Evolutionary conservation across 2,329 filamentous ascomycete species (phyloP), one percentile per base, ranked within the genome.

Genomic region (Aspergillus costaricaensis): DNA sequence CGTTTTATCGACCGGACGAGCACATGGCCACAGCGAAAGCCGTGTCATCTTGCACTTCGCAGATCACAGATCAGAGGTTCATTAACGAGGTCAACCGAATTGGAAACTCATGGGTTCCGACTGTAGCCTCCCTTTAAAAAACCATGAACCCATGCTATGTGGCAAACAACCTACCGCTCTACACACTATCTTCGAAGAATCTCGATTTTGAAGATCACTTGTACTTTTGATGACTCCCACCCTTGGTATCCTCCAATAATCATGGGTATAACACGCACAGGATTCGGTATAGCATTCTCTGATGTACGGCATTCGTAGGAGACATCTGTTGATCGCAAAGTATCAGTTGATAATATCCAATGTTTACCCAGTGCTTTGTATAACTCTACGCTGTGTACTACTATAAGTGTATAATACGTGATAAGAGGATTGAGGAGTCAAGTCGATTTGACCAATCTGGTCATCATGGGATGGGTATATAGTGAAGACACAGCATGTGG

Each of bases 1-100:
- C 94, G 0, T 99, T 99, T 77, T 98, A 93, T 76, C 88, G 90
- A 50, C 94, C 94, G 9, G 92, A 97, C 72, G 90, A 94, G 69
- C 88, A 93, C 54, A 85, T 85, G 64, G 90, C 89, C 52, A 85
- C 80, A 38, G 74, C 76, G 50, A 80, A 81, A 53, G 78, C 79
- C 38, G 74, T 58, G 44, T 57, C 80, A 47, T 76, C 81, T 4
- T 79, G 78, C 15, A 80, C 79, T 9, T 79, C 87, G 74, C 88
- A 88, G 72, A 97, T 98, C 66, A 90, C 86, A 55, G 96, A 92
- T 75, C 86, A 84, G 68, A 87, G 82, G 73, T 99, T 99, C 75
- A 84, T 87, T 54, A 85, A 87, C 15, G 92, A 97, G 70, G 88
- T 99, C 74, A 87, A 89, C 74, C 83, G 89, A 67, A 95, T 99